phyloP scores from a whole-genome alignment of 176 grass and related monocot species.

The Coix lacrymajobi region DNA sequence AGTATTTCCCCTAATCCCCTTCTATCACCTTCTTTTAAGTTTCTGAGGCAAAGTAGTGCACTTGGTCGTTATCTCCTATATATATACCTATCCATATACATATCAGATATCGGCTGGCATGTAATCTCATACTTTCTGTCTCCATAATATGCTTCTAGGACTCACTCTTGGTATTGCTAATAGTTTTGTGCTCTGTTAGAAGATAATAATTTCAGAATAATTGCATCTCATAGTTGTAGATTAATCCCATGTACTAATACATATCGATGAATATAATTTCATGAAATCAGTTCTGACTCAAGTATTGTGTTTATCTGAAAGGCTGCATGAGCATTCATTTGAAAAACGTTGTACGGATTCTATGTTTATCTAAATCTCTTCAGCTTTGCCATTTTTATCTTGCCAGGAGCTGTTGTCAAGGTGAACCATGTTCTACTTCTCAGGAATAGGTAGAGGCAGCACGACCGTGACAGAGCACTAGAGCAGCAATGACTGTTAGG shows the following conservation, averaged over 20 bases:
- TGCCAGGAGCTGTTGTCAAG: background rate
- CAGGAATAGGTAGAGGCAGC: background rate
- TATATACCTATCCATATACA: background rate
- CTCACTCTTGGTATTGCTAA: constrained; percentile 12
- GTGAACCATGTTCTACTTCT: background rate
- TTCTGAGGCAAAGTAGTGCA: background rate
- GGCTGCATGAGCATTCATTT: background rate
- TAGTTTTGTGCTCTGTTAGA: constrained; percentile 8
- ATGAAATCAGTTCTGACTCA: background rate
- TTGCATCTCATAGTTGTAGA: background rate
- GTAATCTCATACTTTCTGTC: constrained; percentile 19
- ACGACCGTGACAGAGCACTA: background rate
- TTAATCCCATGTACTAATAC: background rate
- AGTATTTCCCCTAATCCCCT: too few relatives aligned
- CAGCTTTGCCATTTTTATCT: background rate
- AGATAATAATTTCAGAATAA: constrained; percentile 14
- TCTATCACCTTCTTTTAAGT: constrained; percentile 93
- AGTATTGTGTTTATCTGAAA: background rate
- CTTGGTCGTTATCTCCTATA: background rate
- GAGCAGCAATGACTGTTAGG: background rate
- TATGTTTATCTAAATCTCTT: too few relatives aligned
- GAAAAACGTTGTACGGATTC: background rate
- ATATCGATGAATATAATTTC: background rate
- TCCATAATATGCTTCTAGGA: constrained; percentile 3
- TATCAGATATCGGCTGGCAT: background rate